Evolutionary conservation across 208 protist species (phyloP), one percentile per base, ranked within the genome.

Genomic region (Lotmaria passim): DNA sequence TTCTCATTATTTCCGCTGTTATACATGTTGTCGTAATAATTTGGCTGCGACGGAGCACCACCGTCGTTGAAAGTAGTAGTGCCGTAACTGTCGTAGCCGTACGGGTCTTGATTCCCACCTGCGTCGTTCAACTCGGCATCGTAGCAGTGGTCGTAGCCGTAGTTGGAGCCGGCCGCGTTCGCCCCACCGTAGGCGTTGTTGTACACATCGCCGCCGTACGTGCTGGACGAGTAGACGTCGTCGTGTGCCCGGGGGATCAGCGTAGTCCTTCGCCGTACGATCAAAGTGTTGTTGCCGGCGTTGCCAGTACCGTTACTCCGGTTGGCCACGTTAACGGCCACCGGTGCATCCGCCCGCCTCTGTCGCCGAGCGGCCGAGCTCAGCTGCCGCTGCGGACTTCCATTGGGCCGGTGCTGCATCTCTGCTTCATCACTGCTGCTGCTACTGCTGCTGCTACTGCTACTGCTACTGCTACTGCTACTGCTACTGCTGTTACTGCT

Each of bases 61-160:
- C 1, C 31, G 30, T 23, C 28, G n/a, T 30, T 47, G 41, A n/a
- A 24, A 41, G 57, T 61, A 34, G 11, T 15, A 34, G 15, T 24
- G 61, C 34, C 41, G 48, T 23, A 34, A n/a, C 57, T 53, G 28
- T 36, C 47, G 60, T 66, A 66, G 46, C 24, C 24, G 34, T 68
- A 68, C 24, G 23, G 5, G 14, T 26, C 21, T 21, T 66, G 38
- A 1, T 30, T 36, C 7, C 19, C 12, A 17, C 34, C 28, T 24
- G 3, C 21, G 60, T 67, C 61, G n/a, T 7, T 52, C 5, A 3
- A 7, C 1, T 31, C 31, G 14, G 60, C n/a, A 19, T 31, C 21
- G 44, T 63, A 63, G 33, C 3, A 38, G 0, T 63, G 33, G 21
- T 58, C 46, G 53, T 69, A 69, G 55, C n/a, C 31, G 59, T 68